Conservation (phyloP, 2,329 filamentous ascomycete genomes). For the Colletotrichum cuscutae region DNA sequence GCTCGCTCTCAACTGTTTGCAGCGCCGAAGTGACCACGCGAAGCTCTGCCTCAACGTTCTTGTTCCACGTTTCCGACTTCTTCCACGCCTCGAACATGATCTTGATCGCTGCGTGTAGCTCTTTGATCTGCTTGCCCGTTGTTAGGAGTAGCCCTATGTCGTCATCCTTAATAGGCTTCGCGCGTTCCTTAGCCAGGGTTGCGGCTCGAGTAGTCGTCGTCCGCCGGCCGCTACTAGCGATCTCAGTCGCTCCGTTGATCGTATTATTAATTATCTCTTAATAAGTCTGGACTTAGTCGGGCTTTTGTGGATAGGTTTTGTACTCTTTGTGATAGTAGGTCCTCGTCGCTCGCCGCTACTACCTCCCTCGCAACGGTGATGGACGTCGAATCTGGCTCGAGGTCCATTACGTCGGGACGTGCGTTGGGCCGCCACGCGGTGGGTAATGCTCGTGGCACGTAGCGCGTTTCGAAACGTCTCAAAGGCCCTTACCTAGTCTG, state of each 20-base stretch:
- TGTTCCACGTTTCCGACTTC: too few species aligned
- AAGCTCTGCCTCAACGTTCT: too few species aligned
- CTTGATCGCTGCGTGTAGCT: not conserved
- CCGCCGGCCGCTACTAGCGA: not conserved
- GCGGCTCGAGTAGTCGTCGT: not conserved
- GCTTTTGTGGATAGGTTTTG: not conserved
- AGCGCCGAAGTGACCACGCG: too few species aligned
- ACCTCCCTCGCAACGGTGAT: not conserved
- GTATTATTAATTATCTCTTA: not conserved
- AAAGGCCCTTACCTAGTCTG: too few species aligned
- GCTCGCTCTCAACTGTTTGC: too few species aligned
- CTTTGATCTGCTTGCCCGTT: slow-evolving; percentile 1
- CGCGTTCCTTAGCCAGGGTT: not conserved
- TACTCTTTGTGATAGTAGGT: too few species aligned
- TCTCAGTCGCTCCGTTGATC: not conserved
- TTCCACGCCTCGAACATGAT: too few species aligned
- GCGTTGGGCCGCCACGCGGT: not conserved
- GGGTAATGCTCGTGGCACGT: not conserved
- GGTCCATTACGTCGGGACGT: slow-evolving; percentile 3
- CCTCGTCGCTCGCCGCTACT: too few species aligned
- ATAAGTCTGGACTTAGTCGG: not conserved
- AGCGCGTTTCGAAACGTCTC: not conserved
- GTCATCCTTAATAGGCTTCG: not conserved
- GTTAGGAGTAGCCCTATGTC: not conserved
- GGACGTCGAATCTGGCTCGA: slow-evolving; percentile 1